Evolutionary conservation across 805 yeast species (phyloP), one percentile per base, ranked within the genome.

Genomic region (Sugiyamaella floridensis): DNA sequence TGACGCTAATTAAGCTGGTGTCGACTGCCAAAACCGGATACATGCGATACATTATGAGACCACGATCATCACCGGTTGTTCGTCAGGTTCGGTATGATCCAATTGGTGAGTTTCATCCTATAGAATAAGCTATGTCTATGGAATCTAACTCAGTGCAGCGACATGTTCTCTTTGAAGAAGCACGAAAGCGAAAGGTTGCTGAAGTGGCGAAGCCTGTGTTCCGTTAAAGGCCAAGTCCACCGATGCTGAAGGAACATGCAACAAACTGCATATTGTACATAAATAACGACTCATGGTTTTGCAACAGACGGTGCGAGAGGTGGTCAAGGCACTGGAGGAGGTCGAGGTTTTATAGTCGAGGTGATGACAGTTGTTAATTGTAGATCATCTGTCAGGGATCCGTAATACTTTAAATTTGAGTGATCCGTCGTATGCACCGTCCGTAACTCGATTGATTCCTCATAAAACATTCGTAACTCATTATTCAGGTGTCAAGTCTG

Each of bases 11-110:
- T 53, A 88, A 89, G 69, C 78, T 92, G 57, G 74, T 90, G 2
- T 92, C 98, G 1, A 78, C 93, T 1, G 98, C 97, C 15, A 80
- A 85, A 61, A 90, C 98, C 0, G 98, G 98, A 1, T 87, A 77
- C 69, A 81, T 82, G 66, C 82, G 95, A 66, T 84, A 89, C 67
- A 80, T 89, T 59, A 75, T 82, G 49, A 80, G 90, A 46, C 93
- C 89, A 48, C 83, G 97, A 73, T 82, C 86, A 50, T 82, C 95
- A 2, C 86, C 87, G 47, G 75, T 80, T 53, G 82, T 92, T 57
- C 82, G 81, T 47, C 93, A 89, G 65, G 84, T 90, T 32, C 79
- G 93, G 62, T 89, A 89, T 64, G 97, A 89, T 65, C 96, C 96
- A 1, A 63, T 83, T 1, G 78, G 74, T 71, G 57, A 45, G 73